phyloP scores from a whole-genome alignment of 495 filamentous ascomycete genomes.

The Penicillium goetzii region DNA sequence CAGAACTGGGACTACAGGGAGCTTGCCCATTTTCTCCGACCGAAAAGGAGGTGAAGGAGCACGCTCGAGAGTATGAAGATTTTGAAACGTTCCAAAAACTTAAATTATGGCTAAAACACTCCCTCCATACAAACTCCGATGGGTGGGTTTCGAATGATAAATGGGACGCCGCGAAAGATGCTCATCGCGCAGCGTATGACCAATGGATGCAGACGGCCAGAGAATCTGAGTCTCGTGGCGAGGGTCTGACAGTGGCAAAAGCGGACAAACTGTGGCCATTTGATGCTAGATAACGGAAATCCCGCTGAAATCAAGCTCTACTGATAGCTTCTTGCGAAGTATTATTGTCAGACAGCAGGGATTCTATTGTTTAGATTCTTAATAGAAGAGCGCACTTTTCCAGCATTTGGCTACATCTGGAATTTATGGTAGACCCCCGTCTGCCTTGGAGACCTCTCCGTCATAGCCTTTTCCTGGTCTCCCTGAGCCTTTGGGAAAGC shows the following conservation, averaged over 20 bases:
- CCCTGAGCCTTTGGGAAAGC: no score
- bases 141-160: conserved; percentile 38
- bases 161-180: conserved; percentile 37
- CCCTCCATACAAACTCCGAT: conserved; percentile 30
- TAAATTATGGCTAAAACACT: conserved; percentile 34
- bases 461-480: no score
- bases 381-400: no score
- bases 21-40: conserved; percentile 39
- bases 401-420: no score
- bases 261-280: conserved; percentile 24
- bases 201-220: conserved; percentile 38
- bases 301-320: no score
- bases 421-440: no score
- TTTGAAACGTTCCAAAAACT: conserved; percentile 41
- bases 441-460: no score
- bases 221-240: conserved; percentile 31
- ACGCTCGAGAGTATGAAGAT: conserved; percentile 41
- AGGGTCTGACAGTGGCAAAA: conserved; percentile 37
- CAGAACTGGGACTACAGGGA: conserved; percentile 13
- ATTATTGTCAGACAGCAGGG: no score
- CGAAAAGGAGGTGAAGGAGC: conserved; percentile 33
- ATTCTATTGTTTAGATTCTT: no score
- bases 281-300: conserved; percentile 24
- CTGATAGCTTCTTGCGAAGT: no score
- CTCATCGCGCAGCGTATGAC: conserved; percentile 38